phyloP scores from a whole-genome alignment of 1,139 yeast genomes.

The Nakaseomyces glabratus region DNA sequence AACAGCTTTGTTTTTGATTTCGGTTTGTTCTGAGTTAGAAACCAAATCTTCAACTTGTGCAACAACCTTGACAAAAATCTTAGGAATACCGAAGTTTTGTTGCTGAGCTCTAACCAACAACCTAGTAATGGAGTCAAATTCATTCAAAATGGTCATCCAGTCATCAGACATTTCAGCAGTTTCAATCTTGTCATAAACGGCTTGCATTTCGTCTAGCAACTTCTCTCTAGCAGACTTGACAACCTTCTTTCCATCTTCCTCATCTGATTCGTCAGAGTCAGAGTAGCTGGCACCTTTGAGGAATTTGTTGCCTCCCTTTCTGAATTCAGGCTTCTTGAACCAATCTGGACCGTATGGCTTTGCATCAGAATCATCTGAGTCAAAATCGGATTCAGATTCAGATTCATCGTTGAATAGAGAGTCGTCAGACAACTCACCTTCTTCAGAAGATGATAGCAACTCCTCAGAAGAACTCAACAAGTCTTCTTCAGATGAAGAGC shows the following conservation, averaged over 20 bases:
- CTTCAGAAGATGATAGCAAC: conserved; percentile 45
- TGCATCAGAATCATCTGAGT: conserved; percentile 36
- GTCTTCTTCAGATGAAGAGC: conserved; percentile 72
- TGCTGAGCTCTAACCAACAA: conserved; percentile 60
- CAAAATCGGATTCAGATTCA: conserved; percentile 41
- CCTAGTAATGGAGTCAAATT: conserved; percentile 71
- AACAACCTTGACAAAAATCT: conserved; percentile 57
- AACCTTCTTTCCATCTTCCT: conserved; percentile 59
- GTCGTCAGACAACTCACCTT: conserved; percentile 29
- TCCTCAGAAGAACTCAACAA: conserved; percentile 63
- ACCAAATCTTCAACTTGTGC: conserved; percentile 68
- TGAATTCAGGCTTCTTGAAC: conserved; percentile 34
- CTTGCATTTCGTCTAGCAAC: conserved; percentile 76
- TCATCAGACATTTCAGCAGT: conserved; percentile 62
- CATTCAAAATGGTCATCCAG: conserved; percentile 70
- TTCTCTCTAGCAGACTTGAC: conserved; percentile 93
- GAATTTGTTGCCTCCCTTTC: conserved; percentile 32
- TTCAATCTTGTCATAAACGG: conserved; percentile 58
- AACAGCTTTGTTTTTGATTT: conserved; percentile 71
- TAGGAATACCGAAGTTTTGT: conserved; percentile 66
- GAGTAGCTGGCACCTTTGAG: conserved; percentile 33
- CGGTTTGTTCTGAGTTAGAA: conserved; percentile 47
- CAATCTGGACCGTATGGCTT: conserved; percentile 35
- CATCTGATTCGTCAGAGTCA: conserved; percentile 42
- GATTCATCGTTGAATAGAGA: conserved; percentile 26